Evolutionary conservation across 75 land plant genomes (phyloP), one percentile per base, ranked within the genome.

Genomic region (Cunninghamia lanceolata): DNA sequence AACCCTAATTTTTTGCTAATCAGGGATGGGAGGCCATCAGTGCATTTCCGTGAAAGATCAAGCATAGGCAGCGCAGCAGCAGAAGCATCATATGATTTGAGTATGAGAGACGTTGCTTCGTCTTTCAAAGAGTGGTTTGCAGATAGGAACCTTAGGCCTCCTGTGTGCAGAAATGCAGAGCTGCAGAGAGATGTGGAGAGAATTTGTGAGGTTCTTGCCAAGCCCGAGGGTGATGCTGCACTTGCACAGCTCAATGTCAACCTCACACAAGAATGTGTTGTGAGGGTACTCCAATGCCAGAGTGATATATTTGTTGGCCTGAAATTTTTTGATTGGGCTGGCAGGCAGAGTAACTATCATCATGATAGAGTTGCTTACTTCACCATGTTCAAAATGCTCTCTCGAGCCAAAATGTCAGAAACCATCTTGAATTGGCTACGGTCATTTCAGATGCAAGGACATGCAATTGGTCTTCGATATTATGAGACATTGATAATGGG

Each of bases 291-390:
- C 36, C 43, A 71, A 36, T 87, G 88, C 83, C 86, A 87, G 8
- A 43, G 39, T 4, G 87, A 89, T 42, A 83, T 89, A 38, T 38
- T 89, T 30, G 74, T 89, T 38, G 89, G 91, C 47, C 80, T 96
- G 35, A 85, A 80, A 14, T 96, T 96, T 85, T 96, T 96, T 86
- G 95, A 93, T 16, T 96, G 98, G 98, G 96, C 94, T 7, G 94
- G 91, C 2, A 83, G 92, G 30, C 95, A 92, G 85, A 83, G 47
- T 0, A 84, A 87, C n/a, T 94, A 91, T 86, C 83, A 59, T 77
- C 96, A 96, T 88, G 89, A 92, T 8, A 88, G 91, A 36, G 86
- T 87, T 78, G 85, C 93, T 16, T 96, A 91, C 86, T 66, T 90
- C 75, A 88, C 91, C 56, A 86, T 94, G 34, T 89, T 94, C 81